Conservation (phyloP, 805 yeast genomes). For the Pichia cabralensis region DNA sequence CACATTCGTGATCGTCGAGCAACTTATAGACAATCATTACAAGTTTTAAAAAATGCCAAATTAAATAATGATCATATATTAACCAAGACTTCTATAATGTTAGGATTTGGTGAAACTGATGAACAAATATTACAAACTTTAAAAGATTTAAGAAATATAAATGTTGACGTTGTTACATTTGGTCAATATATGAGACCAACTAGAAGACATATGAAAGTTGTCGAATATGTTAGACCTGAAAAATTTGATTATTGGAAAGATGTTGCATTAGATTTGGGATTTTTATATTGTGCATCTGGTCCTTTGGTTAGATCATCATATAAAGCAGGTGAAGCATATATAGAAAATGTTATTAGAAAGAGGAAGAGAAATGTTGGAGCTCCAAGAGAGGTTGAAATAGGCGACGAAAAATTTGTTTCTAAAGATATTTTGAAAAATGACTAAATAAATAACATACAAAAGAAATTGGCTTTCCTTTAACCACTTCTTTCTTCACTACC, state of each 20-base stretch:
- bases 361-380: conserved; percentile 40
- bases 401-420: conserved; percentile 22
- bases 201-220: conserved; percentile 96
- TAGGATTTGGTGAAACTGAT: conserved; percentile 94
- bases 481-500: too few relatives aligned
- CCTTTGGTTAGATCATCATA: conserved; percentile 94
- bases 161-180: conserved; percentile 92
- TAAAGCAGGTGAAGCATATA: conserved; percentile 97
- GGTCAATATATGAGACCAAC: conserved; percentile 99
- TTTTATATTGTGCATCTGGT: conserved; percentile 93
- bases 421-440: conserved; percentile 13
- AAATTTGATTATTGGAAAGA: conserved; percentile 91
- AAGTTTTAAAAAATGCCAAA: conserved; percentile 76
- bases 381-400: conserved; percentile 24
- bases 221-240: conserved; percentile 88
- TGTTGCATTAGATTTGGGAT: conserved; percentile 79
- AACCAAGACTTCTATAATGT: conserved; percentile 92
- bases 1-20: conserved; percentile 95
- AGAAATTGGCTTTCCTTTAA: too few relatives aligned
- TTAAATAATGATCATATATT: conserved; percentile 59
- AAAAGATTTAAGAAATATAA: conserved; percentile 59
- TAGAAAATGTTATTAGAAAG: conserved; percentile 83
- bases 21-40: conserved; percentile 77
- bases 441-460: neutral
- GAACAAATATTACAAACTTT: conserved; percentile 75